Percentiles rank a stretch among this genome's conserved stretches.
Evolutionary conservation across 2,329 filamentous ascomycete species (phyloP).

Genomic region (Camillea tinctor): DNA sequence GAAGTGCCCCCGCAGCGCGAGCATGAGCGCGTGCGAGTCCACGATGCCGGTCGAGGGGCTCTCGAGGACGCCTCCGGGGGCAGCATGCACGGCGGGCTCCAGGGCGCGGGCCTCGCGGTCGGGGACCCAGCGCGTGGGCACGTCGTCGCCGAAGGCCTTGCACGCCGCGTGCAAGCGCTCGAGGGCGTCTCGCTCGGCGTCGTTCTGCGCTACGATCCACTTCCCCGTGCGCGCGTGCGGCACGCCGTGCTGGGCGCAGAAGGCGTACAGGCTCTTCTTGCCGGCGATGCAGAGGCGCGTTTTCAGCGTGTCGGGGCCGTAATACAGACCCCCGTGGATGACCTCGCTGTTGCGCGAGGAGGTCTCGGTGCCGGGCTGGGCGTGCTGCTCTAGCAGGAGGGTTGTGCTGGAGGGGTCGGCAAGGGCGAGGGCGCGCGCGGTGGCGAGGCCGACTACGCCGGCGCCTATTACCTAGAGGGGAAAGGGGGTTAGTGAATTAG

Average conservation of each 20-base stretch:
- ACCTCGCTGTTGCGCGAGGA: slow-evolving; percentile 92
- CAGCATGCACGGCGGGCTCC: slow-evolving; percentile 75
- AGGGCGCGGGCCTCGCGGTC: slow-evolving; percentile 57
- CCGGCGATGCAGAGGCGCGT: slow-evolving; percentile 79
- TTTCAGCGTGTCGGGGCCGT: slow-evolving; percentile 74
- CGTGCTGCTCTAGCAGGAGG: slow-evolving; percentile 78
- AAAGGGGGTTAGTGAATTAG: neutral
- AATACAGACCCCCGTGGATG: slow-evolving; percentile 94
- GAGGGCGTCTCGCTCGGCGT: slow-evolving; percentile 63
- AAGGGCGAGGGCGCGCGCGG: slow-evolving; percentile 71
- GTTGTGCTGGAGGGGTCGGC: slow-evolving; percentile 58
- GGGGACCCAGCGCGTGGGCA: slow-evolving; percentile 71
- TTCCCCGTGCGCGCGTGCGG: slow-evolving; percentile 77
- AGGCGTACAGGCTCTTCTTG: slow-evolving; percentile 71
- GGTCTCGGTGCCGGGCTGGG: slow-evolving; percentile 76
- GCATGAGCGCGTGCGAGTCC: slow-evolving; percentile 83
- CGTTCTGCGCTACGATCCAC: slow-evolving; percentile 90
- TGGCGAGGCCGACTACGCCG: slow-evolving; percentile 74
- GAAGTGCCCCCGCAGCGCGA: slow-evolving; percentile 72
- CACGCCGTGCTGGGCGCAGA: slow-evolving; percentile 68
- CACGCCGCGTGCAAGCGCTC: slow-evolving; percentile 50
- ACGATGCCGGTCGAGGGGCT: slow-evolving; percentile 86
- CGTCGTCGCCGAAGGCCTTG: slow-evolving; percentile 40
- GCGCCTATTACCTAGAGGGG: slow-evolving; percentile 52
- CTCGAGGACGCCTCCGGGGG: slow-evolving; percentile 69